Evolutionary conservation across 2,329 filamentous ascomycete genomes (phyloP).

Genomic region (Talaromyces sp.): DNA sequence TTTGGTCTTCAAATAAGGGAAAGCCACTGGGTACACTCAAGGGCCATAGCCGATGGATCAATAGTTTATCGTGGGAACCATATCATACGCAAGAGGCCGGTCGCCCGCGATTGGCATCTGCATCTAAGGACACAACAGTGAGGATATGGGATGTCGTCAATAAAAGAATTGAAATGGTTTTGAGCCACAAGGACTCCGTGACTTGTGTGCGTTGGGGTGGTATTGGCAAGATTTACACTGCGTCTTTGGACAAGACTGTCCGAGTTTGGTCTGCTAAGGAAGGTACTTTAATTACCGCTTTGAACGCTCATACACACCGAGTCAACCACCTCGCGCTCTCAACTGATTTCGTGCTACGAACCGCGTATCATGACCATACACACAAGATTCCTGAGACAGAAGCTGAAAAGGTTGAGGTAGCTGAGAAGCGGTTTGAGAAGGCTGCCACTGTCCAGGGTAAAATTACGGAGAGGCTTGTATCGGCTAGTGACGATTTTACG

Average conservation of each 20-base stretch:
- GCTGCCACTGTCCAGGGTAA: slow-evolving; percentile 72
- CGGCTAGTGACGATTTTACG: slow-evolving; percentile 91
- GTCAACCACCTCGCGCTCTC: slow-evolving; percentile 93
- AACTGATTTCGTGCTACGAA: slow-evolving; percentile 84
- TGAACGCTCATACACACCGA: slow-evolving; percentile 84
- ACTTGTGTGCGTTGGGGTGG: slow-evolving; percentile 94
- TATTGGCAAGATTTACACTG: slow-evolving; percentile 76
- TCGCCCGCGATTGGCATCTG: slow-evolving; percentile 76
- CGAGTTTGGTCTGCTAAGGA: slow-evolving; percentile 82
- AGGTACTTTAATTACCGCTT: slow-evolving; percentile 74
- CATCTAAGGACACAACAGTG: slow-evolving; percentile 84
- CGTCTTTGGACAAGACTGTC: slow-evolving; percentile 86
- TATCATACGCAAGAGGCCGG: slow-evolving; percentile 75
- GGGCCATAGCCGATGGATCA: slow-evolving; percentile 87
- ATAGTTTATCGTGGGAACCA: slow-evolving; percentile 85
- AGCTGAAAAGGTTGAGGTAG: slow-evolving; percentile 69
- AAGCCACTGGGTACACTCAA: slow-evolving; percentile 70
- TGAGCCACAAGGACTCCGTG: slow-evolving; percentile 83
- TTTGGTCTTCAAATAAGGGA: slow-evolving; percentile 84
- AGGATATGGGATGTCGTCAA: slow-evolving; percentile 81
- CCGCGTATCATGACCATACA: slow-evolving; percentile 80
- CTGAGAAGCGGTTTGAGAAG: slow-evolving; percentile 78
- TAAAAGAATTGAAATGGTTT: slow-evolving; percentile 71
- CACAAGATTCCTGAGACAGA: slow-evolving; percentile 64
- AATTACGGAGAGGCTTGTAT: slow-evolving; percentile 78